Conservation (phyloP, 208 protist species). For the Entamoeba nuttalli region DNA sequence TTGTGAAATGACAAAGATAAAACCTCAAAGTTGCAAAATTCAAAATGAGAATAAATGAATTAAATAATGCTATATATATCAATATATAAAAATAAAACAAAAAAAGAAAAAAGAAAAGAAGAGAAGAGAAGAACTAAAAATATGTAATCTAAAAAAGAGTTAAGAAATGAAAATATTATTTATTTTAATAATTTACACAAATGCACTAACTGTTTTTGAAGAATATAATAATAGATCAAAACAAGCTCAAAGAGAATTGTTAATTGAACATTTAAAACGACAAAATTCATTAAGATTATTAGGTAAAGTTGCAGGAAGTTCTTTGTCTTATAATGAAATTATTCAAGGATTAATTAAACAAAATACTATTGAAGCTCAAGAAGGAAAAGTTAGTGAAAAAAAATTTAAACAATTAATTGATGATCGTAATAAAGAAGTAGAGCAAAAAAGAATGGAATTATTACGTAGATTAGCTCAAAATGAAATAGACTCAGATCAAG, state of each 20-base stretch:
- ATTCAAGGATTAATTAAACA: not conserved
- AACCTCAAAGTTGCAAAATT: no score
- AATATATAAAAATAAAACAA: no score
- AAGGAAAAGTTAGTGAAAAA: not conserved
- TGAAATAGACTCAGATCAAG: not conserved
- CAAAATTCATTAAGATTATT: not conserved
- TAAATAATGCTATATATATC: no score
- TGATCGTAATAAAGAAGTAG: not conserved
- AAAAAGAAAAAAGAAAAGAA: no score
- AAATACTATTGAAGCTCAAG: not conserved
- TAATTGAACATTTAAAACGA: not conserved
- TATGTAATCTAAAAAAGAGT: no score
- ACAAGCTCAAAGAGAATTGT: not conserved
- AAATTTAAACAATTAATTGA: not conserved
- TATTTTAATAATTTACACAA: not conserved
- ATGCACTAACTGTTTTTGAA: not conserved
- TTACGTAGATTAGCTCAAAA: not conserved
- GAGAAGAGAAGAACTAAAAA: no score
- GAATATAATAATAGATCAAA: not conserved
- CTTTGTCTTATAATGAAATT: not conserved
- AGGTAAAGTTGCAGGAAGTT: not conserved
- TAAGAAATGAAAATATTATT: no score
- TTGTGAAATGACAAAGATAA: no score
- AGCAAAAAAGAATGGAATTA: not conserved
- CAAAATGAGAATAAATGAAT: no score